Evolutionary conservation across 805 yeast genomes (phyloP).

Genomic region (Candida taoyuanica): DNA sequence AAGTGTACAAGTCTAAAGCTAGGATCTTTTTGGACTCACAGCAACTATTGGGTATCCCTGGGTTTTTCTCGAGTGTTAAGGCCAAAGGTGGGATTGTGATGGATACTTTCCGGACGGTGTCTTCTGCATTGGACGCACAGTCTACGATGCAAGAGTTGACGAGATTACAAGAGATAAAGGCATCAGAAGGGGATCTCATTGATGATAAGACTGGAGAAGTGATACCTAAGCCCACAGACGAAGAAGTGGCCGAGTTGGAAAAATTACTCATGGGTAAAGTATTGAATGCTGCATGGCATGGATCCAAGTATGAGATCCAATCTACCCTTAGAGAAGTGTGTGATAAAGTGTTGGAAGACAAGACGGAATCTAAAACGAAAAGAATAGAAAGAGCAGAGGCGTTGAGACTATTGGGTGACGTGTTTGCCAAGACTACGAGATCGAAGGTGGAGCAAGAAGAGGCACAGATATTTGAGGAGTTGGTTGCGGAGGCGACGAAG

Average conservation of each 20-base stretch:
- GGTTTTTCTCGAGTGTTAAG: constrained; percentile 65
- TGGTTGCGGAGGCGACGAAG: constrained; percentile 50
- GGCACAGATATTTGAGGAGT: constrained; percentile 71
- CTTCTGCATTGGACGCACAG: constrained; percentile 76
- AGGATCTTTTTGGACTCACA: constrained; percentile 63
- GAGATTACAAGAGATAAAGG: constrained; percentile 54
- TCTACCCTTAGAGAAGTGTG: constrained; percentile 69
- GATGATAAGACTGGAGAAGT: constrained; percentile 48
- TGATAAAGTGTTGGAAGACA: constrained; percentile 58
- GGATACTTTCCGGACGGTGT: constrained; percentile 66
- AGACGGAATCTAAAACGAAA: constrained; percentile 40
- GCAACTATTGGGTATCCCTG: constrained; percentile 60
- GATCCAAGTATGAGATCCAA: constrained; percentile 74
- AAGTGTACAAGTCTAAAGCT: constrained; percentile 61
- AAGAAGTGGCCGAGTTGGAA: constrained; percentile 66
- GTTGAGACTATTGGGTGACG: constrained; percentile 55
- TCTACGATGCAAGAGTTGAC: constrained; percentile 69
- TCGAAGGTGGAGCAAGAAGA: constrained; percentile 70
- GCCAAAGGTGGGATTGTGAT: constrained; percentile 71
- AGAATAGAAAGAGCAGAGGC: constrained; percentile 60
- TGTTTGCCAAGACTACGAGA: constrained; percentile 54
- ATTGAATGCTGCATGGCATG: constrained; percentile 80
- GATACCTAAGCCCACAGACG: constrained; percentile 54
- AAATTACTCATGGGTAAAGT: constrained; percentile 74
- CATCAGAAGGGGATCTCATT: constrained; percentile 33